phyloP scores from a whole-genome alignment of 23 red algal species.

The Agarophyton chilense region DNA sequence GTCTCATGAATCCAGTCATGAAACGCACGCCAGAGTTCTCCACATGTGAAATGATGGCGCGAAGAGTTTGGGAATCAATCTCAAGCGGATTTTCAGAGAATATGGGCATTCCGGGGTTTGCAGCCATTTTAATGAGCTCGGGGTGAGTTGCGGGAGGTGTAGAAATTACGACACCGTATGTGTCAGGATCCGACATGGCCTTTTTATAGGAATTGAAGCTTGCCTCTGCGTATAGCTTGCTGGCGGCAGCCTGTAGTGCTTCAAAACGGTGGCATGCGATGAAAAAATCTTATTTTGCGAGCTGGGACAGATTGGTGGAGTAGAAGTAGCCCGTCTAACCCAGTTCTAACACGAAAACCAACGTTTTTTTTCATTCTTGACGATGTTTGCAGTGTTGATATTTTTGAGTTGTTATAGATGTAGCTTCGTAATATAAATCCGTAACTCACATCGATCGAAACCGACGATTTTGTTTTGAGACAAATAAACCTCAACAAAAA shows the following conservation, averaged over 20 bases:
- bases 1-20: conserved; percentile 82
- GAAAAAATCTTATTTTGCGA: conserved; percentile 67
- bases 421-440: too few species aligned
- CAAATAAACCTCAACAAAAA: too few species aligned
- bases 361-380: conserved; percentile 25
- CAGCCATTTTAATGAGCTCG: conserved; percentile 62
- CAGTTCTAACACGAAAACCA: conserved; percentile 81
- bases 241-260: conserved; percentile 22
- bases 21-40: conserved; percentile 53
- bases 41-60: conserved; percentile 31
- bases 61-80: conserved; percentile 22
- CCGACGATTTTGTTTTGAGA: not conserved
- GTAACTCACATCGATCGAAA: not conserved
- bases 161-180: conserved; percentile 79
- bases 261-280: conserved; percentile 65
- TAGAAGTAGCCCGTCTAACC: conserved; percentile 93
- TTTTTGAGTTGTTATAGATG: too few species aligned
- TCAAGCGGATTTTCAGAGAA: conserved; percentile 95
- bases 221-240: conserved; percentile 46
- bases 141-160: conserved; percentile 81
- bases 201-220: conserved; percentile 62
- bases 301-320: conserved; percentile 73
- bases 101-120: conserved; percentile 73
- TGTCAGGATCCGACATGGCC: conserved; percentile 56
- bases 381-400: too few species aligned